Evolutionary conservation across 2,329 filamentous ascomycete species (phyloP).

Genomic region (Ramichloridium luteum): DNA sequence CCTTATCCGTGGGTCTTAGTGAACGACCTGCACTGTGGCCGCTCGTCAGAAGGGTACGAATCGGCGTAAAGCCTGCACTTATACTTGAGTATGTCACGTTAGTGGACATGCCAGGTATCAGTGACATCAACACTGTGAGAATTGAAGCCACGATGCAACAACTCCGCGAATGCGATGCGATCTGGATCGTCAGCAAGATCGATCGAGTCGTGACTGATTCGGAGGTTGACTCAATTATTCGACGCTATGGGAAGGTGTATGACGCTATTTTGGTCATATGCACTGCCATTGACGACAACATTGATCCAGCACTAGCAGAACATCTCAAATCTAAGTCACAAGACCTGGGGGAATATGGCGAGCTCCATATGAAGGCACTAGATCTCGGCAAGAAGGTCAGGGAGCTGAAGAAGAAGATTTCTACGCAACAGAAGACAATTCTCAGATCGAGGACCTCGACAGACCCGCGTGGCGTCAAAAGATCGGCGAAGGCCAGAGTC

Average conservation of each 20-base stretch:
- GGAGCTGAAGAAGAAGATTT: slow-evolving; percentile 2
- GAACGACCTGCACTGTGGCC: slow-evolving; percentile 8
- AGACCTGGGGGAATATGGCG: neutral
- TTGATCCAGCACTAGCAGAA: no score
- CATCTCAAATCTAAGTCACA: neutral
- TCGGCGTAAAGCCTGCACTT: neutral
- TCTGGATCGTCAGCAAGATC: slow-evolving; percentile 8
- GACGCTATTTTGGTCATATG: neutral
- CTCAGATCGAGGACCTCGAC: slow-evolving; percentile 6
- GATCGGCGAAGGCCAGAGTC: no score
- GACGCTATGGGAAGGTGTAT: slow-evolving; percentile 3
- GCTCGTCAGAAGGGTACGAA: slow-evolving; percentile 5
- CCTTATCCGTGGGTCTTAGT: neutral
- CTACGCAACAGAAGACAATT: neutral
- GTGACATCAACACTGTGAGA: slow-evolving; percentile 8
- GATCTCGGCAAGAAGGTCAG: neutral
- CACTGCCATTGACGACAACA: neutral
- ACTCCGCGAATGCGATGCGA: slow-evolving; percentile 6
- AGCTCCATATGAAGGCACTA: neutral
- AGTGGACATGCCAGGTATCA: slow-evolving; percentile 11
- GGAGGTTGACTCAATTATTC: slow-evolving; percentile 4
- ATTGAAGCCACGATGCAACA: slow-evolving; percentile 3
- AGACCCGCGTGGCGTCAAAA: no score
- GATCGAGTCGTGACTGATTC: slow-evolving; percentile 5
- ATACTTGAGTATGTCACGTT: slow-evolving; percentile 7